A percentile compares a stretch with the other conserved stretches of the same genome.
phyloP scores from a whole-genome alignment of 352 stramenopile genomes.

The Globisporangium cylindrosporum region DNA sequence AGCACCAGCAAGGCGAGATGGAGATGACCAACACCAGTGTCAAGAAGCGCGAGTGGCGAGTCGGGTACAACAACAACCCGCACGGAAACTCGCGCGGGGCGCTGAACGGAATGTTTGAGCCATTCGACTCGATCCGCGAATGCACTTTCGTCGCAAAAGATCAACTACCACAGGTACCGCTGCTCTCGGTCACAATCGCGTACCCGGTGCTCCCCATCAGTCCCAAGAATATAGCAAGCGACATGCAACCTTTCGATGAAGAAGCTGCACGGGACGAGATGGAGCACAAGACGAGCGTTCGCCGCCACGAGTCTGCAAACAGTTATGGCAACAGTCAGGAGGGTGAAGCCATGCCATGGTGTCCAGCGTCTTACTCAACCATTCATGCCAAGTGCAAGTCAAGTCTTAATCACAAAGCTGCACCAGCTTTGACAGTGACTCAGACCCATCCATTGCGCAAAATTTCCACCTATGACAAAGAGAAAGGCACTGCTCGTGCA shows the following conservation, averaged over 20 bases:
- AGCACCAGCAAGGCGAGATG: neutral
- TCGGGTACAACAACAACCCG: conserved; percentile 48
- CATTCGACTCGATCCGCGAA: conserved; percentile 36
- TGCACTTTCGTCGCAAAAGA: conserved; percentile 16
- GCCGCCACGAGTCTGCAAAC: neutral
- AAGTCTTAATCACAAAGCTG: neutral
- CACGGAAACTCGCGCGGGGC: conserved; percentile 19
- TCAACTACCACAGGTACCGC: neutral
- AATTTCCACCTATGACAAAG: neutral
- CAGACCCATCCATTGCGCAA: conserved; percentile 32
- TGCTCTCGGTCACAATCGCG: conserved; percentile 21
- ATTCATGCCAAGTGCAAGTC: conserved; percentile 17
- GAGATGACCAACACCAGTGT: neutral
- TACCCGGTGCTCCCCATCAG: conserved; percentile 27
- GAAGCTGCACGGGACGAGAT: conserved; percentile 16
- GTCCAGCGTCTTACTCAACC: conserved; percentile 31
- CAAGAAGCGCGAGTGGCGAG: conserved; percentile 33
- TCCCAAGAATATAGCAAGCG: conserved; percentile 1
- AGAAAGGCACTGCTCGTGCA: conserved; percentile 9
- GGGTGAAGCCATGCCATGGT: conserved; percentile 28
- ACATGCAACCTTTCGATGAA: conserved; percentile 24
- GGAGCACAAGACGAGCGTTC: conserved; percentile 20
- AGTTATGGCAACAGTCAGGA: neutral
- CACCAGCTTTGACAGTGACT: neutral
- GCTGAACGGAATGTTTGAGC: conserved; percentile 48